These are phyloP conservation scores for Calonectria multiphialidica DNA, from an alignment of 2,329 filamentous ascomycete species.

Conservation along the genomic window DNA sequence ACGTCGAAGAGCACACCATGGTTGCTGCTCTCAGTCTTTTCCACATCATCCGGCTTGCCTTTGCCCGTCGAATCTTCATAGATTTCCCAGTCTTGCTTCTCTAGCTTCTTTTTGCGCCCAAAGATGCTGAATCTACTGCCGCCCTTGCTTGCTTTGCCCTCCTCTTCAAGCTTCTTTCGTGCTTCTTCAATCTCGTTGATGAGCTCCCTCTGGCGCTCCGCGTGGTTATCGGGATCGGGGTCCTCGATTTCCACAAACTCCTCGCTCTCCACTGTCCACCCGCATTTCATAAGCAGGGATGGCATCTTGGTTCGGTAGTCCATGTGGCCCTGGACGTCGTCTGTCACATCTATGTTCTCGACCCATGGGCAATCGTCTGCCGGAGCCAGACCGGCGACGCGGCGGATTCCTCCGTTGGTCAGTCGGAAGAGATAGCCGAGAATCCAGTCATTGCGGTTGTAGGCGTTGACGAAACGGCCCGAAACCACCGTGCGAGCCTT, in stretches of 20 bases:
- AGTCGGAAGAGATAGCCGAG: slow-evolving; percentile 95
- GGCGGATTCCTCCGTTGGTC: slow-evolving; percentile 91
- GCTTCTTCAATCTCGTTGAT: slow-evolving; percentile 98
- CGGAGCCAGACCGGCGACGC: slow-evolving; percentile 84
- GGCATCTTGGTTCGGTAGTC: slow-evolving; percentile 96
- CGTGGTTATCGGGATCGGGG: slow-evolving; percentile 94
- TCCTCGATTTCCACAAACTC: slow-evolving; percentile 98
- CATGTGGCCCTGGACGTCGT: slow-evolving; percentile 92
- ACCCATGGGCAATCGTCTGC: slow-evolving; percentile 83
- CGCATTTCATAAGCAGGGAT: slow-evolving; percentile 84
- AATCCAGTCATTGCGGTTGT: slow-evolving; percentile 97
- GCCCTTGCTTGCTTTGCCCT: slow-evolving; percentile 74
- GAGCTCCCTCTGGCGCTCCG: slow-evolving; percentile 87
- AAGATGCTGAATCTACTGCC: slow-evolving; percentile 79
- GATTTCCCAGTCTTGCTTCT: slow-evolving; percentile 94
- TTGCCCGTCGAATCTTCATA: slow-evolving; percentile 78
- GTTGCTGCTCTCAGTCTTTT: slow-evolving; percentile 57
- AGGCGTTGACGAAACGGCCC: slow-evolving; percentile 95
- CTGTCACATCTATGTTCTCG: slow-evolving; percentile 91
- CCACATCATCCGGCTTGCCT: slow-evolving; percentile 44
- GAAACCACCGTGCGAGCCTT: slow-evolving; percentile 85
- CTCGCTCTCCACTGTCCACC: slow-evolving; percentile 91
- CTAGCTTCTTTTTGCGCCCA: slow-evolving; percentile 81
- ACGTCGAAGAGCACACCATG: slow-evolving; percentile 89
- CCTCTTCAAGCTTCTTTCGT: slow-evolving; percentile 84